Evolutionary conservation across 1,284 basidiomycete species (phyloP), one percentile per base, ranked within the genome.

Genomic region (Microbotryomycetes sp.): DNA sequence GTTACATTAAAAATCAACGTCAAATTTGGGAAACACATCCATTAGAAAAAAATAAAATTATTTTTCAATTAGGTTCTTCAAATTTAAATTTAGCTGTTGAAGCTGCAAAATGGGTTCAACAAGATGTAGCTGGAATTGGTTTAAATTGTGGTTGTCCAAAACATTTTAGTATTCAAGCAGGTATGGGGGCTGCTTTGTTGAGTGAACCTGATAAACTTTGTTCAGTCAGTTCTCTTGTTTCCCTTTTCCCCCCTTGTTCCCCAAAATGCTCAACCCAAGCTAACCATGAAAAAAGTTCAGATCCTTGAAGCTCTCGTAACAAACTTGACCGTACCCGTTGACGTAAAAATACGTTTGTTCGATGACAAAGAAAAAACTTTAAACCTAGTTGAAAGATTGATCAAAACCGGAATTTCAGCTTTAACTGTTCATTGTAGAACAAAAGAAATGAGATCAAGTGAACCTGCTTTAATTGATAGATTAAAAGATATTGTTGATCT

Each of bases 351-450:
- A 70, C 83, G 94, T 15, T 78, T 98, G 28, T 79, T 98, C 14
- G 88, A 91, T 1, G 68, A 87, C 88, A 31, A 46, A 1, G 29
- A 45, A 3, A 36, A 45, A n/a, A 99, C 96, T 0, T 77, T 94
- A 56, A 83, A 83, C 70, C 84, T 99, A 16, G 91, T 94, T 4
- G 84, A 88, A 66, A 81, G 86, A 59, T 93, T 98, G 61, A 81
- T 93, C 5, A 81, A 84, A 49, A 96, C 93, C 0, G 92, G 93
- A 22, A 84, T 99, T 51, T 87, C 85, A 56, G 87, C 86, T 45
- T 78, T 99, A 63, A 97, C 93, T 1, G 87, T 99, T 1, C 96
- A 98, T 74, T 98, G 94, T 75, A 84, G 96, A 51, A 98, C 94
- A 59, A 82, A 89, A 71, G 87, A 86, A 66, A 97, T 97, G 94